Evolutionary conservation across 2,329 filamentous ascomycete species (phyloP), one percentile per base, ranked within the genome.

Genomic region (Escovopsis sp.): DNA sequence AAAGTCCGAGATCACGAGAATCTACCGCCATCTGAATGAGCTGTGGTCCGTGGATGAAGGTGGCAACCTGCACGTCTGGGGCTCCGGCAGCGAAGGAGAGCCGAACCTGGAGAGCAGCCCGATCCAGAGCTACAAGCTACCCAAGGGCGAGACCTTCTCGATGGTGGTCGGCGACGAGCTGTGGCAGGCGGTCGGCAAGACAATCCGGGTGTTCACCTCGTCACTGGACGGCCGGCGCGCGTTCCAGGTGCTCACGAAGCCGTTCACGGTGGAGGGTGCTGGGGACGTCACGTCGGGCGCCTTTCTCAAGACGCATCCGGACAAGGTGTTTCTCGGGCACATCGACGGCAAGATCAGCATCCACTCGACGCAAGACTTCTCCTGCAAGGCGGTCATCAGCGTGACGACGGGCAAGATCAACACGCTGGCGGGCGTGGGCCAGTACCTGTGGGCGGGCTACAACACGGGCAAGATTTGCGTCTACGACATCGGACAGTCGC

Each of bases 401-500:
- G 72, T 94, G 46, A 96, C 86, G 55, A 71, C 87, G 12, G 96
- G 92, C 68, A 96, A 94, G 58, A 93, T 98, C 56, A 94, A 86
- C 52, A 77, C 81, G 26, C 63, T 98, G 36, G 73, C 77, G 2
- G 83, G 85, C 8, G 80, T 86, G 3, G 87, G 86, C 5, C 71
- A 77, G 40, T 72, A 84, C 48, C 65, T 98, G 1, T 98, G 90
- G 90, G 85, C 86, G 19, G 88, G 79, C 3, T 96, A 87, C 61
- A 94, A 88, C 54, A 94, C 83, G 0, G 90, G 90, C 13, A 93
- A 80, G 68, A 76, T 94, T 23, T 90, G 85, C 48, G 81, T 96
- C 7, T 98, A 94, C 56, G 87, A 98, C 54, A 80, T 84, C 10
- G 71, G 65, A 9, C 70, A 73, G 21, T 75, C 71, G n/a, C 88